Conservation (phyloP, 2,329 filamentous ascomycete species). For the Trichoderma lentiforme region DNA sequence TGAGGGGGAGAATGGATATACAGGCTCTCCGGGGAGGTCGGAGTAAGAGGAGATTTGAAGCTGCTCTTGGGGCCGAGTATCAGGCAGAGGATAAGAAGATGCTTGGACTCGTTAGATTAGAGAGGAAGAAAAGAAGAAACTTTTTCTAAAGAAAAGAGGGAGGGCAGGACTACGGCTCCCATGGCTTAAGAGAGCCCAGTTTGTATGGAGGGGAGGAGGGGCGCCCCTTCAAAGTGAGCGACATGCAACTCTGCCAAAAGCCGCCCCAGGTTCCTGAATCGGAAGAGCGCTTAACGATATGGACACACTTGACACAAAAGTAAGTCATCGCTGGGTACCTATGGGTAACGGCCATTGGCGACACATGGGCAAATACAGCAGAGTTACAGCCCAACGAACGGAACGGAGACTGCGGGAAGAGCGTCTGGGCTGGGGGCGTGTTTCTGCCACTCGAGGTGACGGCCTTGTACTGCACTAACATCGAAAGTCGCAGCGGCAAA, state of each 20-base stretch:
- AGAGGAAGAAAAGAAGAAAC: neutral
- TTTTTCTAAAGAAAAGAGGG: constrained; percentile 4
- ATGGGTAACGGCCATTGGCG: neutral
- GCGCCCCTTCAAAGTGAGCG: neutral
- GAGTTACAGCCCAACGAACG: neutral
- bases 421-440: neutral
- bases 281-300: constrained; percentile 16
- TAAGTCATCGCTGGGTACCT: neutral
- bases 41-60: neutral
- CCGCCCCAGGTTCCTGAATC: constrained; percentile 14
- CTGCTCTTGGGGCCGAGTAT: neutral
- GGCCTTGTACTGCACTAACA: constrained; percentile 17
- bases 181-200: constrained; percentile 15
- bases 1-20: neutral
- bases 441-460: neutral
- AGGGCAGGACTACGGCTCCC: constrained; percentile 12
- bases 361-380: neutral
- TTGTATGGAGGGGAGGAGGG: constrained; percentile 14
- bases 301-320: neutral
- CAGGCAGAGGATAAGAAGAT: neutral
- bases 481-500: neutral
- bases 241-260: constrained; percentile 8
- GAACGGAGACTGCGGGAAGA: neutral
- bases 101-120: neutral
- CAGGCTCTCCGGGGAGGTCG: neutral